These are phyloP conservation scores for Strobilomyces confusus DNA, from an alignment of 768 basidiomycete genomes.

Conservation along the genomic window DNA sequence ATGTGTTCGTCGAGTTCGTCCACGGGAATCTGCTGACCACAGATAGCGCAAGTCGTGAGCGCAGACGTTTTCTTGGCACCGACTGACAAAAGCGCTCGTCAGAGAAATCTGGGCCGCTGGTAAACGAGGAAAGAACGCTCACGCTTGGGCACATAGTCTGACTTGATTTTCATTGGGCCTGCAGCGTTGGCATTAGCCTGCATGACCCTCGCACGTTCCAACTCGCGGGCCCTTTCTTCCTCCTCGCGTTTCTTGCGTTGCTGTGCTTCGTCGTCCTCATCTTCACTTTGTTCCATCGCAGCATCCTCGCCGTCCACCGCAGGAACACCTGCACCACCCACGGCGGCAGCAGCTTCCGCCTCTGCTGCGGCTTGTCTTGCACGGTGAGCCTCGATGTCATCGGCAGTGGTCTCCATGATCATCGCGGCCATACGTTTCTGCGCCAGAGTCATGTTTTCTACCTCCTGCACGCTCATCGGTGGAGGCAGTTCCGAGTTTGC, in stretches of 20 bases:
- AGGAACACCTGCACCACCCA: slow-evolving; percentile 54
- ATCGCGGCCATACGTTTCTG: slow-evolving; percentile 98
- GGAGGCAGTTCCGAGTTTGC: slow-evolving; percentile 87
- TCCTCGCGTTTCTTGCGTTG: slow-evolving; percentile 60
- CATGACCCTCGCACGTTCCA: slow-evolving; percentile 74
- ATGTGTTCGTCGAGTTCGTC: slow-evolving; percentile 97
- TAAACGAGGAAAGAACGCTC: slow-evolving; percentile 31
- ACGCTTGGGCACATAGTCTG: slow-evolving; percentile 95
- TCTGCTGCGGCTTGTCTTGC: slow-evolving; percentile 82
- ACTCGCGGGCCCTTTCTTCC: slow-evolving; percentile 63
- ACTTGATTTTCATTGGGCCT: slow-evolving; percentile 89
- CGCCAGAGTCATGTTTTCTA: slow-evolving; percentile 93
- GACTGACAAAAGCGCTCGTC: slow-evolving; percentile 43
- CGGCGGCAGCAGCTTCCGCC: slow-evolving; percentile 79
- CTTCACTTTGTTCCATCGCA: slow-evolving; percentile 78
- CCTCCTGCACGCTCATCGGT: slow-evolving; percentile 94
- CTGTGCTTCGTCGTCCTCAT: slow-evolving; percentile 67
- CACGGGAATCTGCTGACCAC: slow-evolving; percentile 93
- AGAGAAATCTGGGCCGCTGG: slow-evolving; percentile 3
- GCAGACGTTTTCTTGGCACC: slow-evolving; percentile 57
- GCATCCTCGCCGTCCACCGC: slow-evolving; percentile 51
- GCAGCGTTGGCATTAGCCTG: slow-evolving; percentile 75
- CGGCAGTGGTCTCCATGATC: slow-evolving; percentile 93
- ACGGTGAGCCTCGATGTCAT: slow-evolving; percentile 79
- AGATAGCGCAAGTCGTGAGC: slow-evolving; percentile 87